phyloP scores from a whole-genome alignment of 129 eudicot genomes.

The Ambrosia artemisiifolia region DNA sequence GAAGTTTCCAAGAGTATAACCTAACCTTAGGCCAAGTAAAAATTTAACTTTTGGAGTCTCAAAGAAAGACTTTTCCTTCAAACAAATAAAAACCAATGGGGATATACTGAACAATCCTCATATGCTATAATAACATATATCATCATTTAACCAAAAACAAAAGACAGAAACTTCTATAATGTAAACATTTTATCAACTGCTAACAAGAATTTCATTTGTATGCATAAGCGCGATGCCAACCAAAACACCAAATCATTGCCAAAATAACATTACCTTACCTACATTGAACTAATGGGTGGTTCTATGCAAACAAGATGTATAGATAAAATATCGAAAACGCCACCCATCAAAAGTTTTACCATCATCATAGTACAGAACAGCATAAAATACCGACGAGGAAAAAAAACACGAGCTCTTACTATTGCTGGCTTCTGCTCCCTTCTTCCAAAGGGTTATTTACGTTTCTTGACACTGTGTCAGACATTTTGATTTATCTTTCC shows the following conservation, averaged over 20 bases:
- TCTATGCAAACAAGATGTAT: neutral
- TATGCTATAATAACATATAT: no score
- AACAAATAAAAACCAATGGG: no score
- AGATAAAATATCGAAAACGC: neutral
- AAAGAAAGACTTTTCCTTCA: no score
- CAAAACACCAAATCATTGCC: neutral
- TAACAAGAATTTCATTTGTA: neutral
- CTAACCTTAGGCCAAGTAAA: no score
- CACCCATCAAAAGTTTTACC: slow-evolving; percentile 8
- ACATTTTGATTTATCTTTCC: slow-evolving; percentile 20
- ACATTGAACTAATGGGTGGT: neutral
- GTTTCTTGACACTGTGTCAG: neutral
- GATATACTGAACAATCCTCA: no score
- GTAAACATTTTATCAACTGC: neutral
- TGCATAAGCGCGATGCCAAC: neutral
- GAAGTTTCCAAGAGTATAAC: no score
- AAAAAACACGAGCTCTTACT: neutral
- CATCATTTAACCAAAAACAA: no score
- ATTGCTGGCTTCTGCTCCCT: slow-evolving; percentile 9
- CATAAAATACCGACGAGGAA: neutral
- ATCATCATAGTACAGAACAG: slow-evolving; percentile 16
- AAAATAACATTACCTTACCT: neutral
- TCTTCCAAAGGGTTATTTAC: slow-evolving; percentile 26
- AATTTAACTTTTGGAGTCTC: no score
- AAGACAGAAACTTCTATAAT: neutral